Evolutionary conservation across 257 asterid genomes (phyloP).

Genomic region (Verbascum thapsus): DNA sequence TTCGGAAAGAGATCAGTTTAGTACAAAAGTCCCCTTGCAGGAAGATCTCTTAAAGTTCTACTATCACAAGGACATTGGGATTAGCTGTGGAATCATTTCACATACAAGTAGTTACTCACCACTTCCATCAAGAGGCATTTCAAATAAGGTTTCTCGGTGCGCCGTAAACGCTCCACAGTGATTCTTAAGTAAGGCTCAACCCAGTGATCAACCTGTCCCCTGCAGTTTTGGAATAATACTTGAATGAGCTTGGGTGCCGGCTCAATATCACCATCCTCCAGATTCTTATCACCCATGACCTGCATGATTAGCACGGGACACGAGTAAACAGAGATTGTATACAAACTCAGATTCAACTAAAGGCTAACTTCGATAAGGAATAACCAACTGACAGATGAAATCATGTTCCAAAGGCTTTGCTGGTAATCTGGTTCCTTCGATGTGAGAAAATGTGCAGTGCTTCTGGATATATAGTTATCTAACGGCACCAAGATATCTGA

Average conservation of each 20-base stretch:
- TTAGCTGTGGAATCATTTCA: neutral
- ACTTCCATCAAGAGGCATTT: slow-evolving; percentile 92
- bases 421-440: slow-evolving; percentile 98
- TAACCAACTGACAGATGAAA: slow-evolving; percentile 73
- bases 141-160: slow-evolving; percentile 66
- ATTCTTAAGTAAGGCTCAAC: slow-evolving; percentile 87
- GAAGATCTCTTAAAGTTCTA: neutral
- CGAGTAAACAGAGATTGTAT: slow-evolving; percentile 15
- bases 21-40: neutral
- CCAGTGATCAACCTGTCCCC: slow-evolving; percentile 97
- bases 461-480: slow-evolving; percentile 92
- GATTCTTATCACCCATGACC: slow-evolving; percentile 85
- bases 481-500: slow-evolving; percentile 93
- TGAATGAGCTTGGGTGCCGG: slow-evolving; percentile 98
- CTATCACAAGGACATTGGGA: neutral
- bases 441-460: slow-evolving; percentile 81
- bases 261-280: slow-evolving; percentile 96
- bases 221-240: slow-evolving; percentile 90
- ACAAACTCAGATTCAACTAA: slow-evolving; percentile 15
- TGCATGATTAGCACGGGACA: slow-evolving; percentile 39
- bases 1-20: neutral
- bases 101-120: slow-evolving; percentile 47
- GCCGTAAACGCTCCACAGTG: slow-evolving; percentile 78
- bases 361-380: slow-evolving; percentile 9
- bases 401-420: slow-evolving; percentile 96